Conservation (phyloP, 306 rosid species). For the Cucumis melo region DNA sequence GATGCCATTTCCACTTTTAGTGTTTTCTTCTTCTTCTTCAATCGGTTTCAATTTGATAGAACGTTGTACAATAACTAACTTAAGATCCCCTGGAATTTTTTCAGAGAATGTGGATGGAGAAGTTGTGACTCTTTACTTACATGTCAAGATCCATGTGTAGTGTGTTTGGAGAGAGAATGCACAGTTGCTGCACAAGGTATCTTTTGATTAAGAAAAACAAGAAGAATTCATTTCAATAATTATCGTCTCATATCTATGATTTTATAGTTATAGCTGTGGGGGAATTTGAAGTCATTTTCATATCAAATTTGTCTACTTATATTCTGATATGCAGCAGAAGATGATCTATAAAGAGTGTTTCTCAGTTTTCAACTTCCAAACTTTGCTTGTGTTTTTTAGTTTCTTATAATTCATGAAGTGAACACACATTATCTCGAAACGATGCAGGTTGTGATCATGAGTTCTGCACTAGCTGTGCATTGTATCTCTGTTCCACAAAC, state of each 20-base stretch:
- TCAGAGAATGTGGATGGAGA: constrained; percentile 93
- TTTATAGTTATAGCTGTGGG: background rate
- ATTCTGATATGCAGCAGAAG: too few species aligned
- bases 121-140: constrained; percentile 39
- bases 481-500: constrained; percentile 86
- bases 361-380: background rate
- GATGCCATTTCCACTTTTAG: background rate
- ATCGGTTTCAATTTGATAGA: background rate
- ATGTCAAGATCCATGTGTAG: constrained; percentile 82
- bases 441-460: constrained; percentile 87
- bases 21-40: background rate
- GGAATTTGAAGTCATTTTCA: too few species aligned
- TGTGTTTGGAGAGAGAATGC: constrained; percentile 87
- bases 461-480: constrained; percentile 85
- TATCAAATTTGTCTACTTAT: too few species aligned
- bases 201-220: background rate
- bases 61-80: background rate
- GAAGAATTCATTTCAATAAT: too few species aligned
- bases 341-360: too few species aligned
- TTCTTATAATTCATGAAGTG: background rate
- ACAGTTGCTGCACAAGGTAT: constrained; percentile 90
- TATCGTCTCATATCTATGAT: background rate
- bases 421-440: background rate
- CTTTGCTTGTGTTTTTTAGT: background rate
- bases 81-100: background rate